These are phyloP conservation scores for Lathyrus oleraceus DNA, from an alignment of 306 rosid species.

Conservation along the genomic window DNA sequence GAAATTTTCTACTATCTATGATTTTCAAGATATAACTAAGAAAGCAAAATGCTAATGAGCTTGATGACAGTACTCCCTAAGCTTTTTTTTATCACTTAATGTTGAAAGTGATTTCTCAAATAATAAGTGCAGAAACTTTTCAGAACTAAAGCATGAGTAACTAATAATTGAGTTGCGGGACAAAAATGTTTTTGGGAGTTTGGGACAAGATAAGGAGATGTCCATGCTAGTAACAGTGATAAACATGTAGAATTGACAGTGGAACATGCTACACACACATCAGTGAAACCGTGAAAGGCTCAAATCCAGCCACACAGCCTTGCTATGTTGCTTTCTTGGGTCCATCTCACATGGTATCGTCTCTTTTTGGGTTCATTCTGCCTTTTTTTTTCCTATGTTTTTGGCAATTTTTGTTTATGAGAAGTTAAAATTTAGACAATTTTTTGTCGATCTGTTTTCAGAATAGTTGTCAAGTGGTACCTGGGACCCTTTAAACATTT, in stretches of 20 bases:
- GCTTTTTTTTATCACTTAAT: neutral
- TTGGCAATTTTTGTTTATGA: neutral
- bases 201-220: neutral
- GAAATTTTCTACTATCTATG: neutral
- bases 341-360: neutral
- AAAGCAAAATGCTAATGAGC: neutral
- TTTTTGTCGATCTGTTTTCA: neutral
- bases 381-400: neutral
- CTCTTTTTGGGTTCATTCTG: conserved; percentile 1
- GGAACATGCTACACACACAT: neutral
- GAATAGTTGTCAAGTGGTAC: neutral
- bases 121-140: neutral
- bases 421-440: neutral
- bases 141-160: neutral
- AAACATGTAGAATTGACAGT: neutral
- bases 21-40: too few relatives aligned
- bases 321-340: neutral
- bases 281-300: neutral
- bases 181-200: neutral
- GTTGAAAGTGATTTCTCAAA: neutral
- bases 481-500: neutral
- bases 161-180: neutral
- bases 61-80: neutral
- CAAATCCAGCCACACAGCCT: neutral
- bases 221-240: neutral